Conservation (phyloP, 2,329 filamentous ascomycete genomes). For the Ophiobolus disseminans region DNA sequence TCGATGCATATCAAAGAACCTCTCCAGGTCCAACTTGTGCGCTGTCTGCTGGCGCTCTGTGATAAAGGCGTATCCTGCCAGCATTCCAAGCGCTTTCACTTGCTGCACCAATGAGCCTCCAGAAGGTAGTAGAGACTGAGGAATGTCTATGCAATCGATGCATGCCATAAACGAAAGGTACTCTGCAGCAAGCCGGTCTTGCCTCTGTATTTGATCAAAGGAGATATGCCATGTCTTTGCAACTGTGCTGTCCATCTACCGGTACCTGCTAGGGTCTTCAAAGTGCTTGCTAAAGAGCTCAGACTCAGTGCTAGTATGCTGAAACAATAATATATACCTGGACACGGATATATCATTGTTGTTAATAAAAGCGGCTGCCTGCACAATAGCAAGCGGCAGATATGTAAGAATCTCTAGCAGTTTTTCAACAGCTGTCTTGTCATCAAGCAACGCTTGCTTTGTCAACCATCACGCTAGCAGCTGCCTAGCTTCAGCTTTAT, state of each 20-base stretch:
- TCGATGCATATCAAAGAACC: conserved; percentile 38
- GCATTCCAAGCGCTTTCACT: conserved; percentile 40
- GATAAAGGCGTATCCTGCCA: conserved; percentile 45
- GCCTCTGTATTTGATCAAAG: conserved; percentile 44
- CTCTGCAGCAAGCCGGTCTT: conserved; percentile 42
- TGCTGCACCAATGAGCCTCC: conserved; percentile 23
- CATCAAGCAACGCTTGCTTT: conserved; percentile 16
- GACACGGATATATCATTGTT: conserved; percentile 24
- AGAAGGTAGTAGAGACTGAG: conserved; percentile 40
- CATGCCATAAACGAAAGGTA: conserved; percentile 46
- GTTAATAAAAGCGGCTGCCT: too few relatives aligned
- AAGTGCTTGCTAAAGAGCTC: conserved; percentile 44
- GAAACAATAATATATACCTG: conserved; percentile 24
- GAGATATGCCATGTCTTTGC: conserved; percentile 49
- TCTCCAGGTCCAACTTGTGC: conserved; percentile 7
- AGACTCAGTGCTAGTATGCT: conserved; percentile 28
- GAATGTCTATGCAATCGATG: conserved; percentile 44
- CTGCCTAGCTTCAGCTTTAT: conserved; percentile 18
- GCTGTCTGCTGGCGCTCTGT: conserved; percentile 15
- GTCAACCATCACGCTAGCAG: conserved; percentile 16
- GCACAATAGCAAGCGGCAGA: conserved; percentile 21
- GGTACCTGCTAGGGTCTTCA: conserved; percentile 39
- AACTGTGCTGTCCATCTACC: conserved; percentile 40
- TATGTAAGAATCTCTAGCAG: conserved; percentile 38
- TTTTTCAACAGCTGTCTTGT: conserved; percentile 14